Evolutionary conservation across 495 filamentous ascomycete genomes (phyloP), one percentile per base, ranked within the genome.

Genomic region (Lentithecium fluviatile): DNA sequence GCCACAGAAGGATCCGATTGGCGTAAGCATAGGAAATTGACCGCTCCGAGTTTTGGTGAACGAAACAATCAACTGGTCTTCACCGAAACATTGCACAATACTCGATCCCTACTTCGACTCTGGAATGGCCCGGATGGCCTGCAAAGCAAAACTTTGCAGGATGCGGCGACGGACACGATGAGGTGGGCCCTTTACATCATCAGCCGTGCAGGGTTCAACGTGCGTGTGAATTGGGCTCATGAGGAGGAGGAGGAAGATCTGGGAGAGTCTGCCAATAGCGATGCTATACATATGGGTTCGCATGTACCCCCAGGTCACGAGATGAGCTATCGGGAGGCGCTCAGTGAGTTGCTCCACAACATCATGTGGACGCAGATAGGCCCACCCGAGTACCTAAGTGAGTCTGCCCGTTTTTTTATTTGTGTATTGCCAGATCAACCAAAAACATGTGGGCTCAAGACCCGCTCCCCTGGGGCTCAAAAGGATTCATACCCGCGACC

Each of bases 41-140:
- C 84, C 0, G 79, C 82, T 25, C 83, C 85, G 20, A 82, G 82
- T 20, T 90, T 90, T 70, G 83, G 83, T 46, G 87, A 89, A 74
- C 86, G 79, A 74, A 89, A 88, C 71, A 86, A 87, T 52, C 78
- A 79, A 2, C 59, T 85, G 49, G 84, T 87, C 2, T 89, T 86
- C 67, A 67, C 57, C 43, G 85, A 88, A 63, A 79, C 78, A 12
- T 72, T 88, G 54, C 72, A 71, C 24, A 85, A 88, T 69, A 78
- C 82, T 0, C 70, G 75, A 58, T 78, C 79, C 19, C 79, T 88
- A 76, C 55, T 86, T 5, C 65, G 69, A 25, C 61, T 76, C 25
- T 86, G 84, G 80, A 70, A 80, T 36, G 68, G 69, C 38, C 50
- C 56, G 11, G 67, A 68, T 29, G 66, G 56, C 2, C 64, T 71